Conservation (phyloP, 495 filamentous ascomycete genomes). For the Xylaria telfairii region DNA sequence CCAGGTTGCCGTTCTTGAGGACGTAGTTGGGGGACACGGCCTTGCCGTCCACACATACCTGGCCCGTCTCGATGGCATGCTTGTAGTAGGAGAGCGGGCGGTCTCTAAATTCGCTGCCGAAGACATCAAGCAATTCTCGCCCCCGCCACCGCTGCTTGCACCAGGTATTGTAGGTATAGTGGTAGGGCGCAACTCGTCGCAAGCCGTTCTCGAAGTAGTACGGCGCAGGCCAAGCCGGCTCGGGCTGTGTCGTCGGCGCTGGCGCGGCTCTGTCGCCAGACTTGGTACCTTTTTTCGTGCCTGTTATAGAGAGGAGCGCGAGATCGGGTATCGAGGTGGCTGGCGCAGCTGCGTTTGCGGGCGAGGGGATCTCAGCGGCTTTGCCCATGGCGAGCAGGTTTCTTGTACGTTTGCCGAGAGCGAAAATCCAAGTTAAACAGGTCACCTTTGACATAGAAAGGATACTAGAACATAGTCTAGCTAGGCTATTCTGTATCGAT, state of each 20-base stretch:
- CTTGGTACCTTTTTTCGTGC: neutral
- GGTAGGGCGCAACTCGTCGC: conserved; percentile 83
- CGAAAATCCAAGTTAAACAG: neutral
- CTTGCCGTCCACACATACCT: conserved; percentile 76
- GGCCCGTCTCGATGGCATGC: conserved; percentile 79
- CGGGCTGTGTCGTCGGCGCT: conserved; percentile 63
- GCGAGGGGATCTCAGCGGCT: conserved; percentile 26
- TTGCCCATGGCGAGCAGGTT: conserved; percentile 28
- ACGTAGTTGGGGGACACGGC: conserved; percentile 55
- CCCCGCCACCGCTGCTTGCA: conserved; percentile 91
- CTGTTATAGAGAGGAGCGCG: conserved; percentile 22
- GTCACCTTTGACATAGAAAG: neutral
- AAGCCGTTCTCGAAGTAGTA: conserved; percentile 84
- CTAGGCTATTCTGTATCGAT: neutral
- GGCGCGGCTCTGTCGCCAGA: conserved; percentile 20
- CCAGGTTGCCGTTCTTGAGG: conserved; percentile 67
- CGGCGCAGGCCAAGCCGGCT: conserved; percentile 67
- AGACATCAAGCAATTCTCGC: conserved; percentile 76
- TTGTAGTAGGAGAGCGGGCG: conserved; percentile 85
- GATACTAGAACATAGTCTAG: neutral
- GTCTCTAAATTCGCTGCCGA: conserved; percentile 85
- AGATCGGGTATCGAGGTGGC: conserved; percentile 20
- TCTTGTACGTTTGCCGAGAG: conserved; percentile 20
- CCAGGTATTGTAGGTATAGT: conserved; percentile 93
- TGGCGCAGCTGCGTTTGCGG: conserved; percentile 19